phyloP scores from a whole-genome alignment of 1,284 basidiomycete species.

The Ganoderma leucocontextum region DNA sequence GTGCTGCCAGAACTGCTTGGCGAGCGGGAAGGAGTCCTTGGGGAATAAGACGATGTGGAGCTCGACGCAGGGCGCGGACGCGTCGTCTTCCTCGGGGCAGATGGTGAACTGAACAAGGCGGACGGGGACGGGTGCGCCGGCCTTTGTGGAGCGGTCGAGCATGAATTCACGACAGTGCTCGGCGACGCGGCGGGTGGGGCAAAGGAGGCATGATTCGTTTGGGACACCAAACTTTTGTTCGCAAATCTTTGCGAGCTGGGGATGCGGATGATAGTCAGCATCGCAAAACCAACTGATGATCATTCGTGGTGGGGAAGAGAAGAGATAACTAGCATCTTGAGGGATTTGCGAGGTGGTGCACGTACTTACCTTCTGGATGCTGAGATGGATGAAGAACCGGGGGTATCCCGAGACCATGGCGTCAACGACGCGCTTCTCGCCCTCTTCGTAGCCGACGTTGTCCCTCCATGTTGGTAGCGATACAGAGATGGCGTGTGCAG shows the following conservation, averaged over 20 bases:
- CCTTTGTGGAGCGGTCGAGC: slow-evolving; percentile 54
- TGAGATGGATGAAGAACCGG: slow-evolving; percentile 93
- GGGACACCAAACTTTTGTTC: slow-evolving; percentile 78
- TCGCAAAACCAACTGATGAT: neutral
- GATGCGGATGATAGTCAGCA: neutral
- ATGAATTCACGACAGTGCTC: slow-evolving; percentile 83
- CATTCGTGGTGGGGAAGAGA: neutral
- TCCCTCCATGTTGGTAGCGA: slow-evolving; percentile 96
- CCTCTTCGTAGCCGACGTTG: slow-evolving; percentile 94
- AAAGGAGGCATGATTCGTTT: slow-evolving; percentile 81
- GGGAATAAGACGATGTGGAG: slow-evolving; percentile 88
- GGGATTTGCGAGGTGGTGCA: neutral
- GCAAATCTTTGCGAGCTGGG: slow-evolving; percentile 80
- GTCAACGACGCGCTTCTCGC: slow-evolving; percentile 83
- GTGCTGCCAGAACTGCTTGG: slow-evolving; percentile 97
- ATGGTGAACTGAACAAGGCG: slow-evolving; percentile 82
- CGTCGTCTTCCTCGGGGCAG: slow-evolving; percentile 60
- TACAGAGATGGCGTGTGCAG: slow-evolving; percentile 95
- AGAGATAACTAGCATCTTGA: neutral
- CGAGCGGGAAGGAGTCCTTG: slow-evolving; percentile 67
- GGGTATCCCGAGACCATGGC: slow-evolving; percentile 96
- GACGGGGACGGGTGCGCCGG: slow-evolving; percentile 55
- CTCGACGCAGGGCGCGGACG: slow-evolving; percentile 50
- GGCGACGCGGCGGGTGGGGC: slow-evolving; percentile 78
- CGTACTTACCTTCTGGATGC: slow-evolving; percentile 81